Evolutionary conservation across 2,329 filamentous ascomycete species (phyloP), one percentile per base, ranked within the genome.

Genomic region (Scedosporium boydii): DNA sequence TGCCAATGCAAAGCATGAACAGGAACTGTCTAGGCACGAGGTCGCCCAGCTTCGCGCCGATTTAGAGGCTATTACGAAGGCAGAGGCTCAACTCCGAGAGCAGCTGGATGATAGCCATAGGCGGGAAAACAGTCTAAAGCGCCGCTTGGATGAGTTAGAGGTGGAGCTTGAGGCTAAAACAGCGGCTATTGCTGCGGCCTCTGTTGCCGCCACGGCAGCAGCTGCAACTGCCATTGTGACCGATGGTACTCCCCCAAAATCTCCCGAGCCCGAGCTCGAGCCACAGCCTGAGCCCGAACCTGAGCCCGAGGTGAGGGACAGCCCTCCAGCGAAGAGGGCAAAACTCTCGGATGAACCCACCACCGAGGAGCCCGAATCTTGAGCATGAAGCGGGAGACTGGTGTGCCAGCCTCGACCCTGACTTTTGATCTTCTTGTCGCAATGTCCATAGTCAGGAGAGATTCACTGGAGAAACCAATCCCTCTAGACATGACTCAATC

Each of bases 101-200:
- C 87, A 88, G 66, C 80, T 93, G 1, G 90, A 96, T 38, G 89
- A 93, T 60, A 86, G 87, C 57, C 87, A 92, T 68, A 83, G 85
- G 60, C 83, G 91, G 42, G 92, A 96, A 73, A 90, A 91, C 63
- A 89, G 87, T 63, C 80, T 96, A 44, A 96, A 96, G 76, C 83
- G 89, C 59, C 86, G 89, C 59, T 78, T 96, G n/a, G 88, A 90
- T 63, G 90, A 96, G 67, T 78, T 92, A 53, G 89, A 93, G 70
- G 80, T 82, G 44, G 83, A 85, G 71, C 71, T 82, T 1, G 78
- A 77, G 60, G 75, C 69, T 6, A 73, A 61, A 23, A 60, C 59
- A 26, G 55, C 42, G 21, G 41, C 61, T 9, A 44, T 42, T 27
- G 55, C 57, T 26, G 61, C 61, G 4, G 58, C 56, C 6, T 41